These are phyloP conservation scores for Geum urbanum DNA, from an alignment of 306 rosid species.

Conservation along the genomic window DNA sequence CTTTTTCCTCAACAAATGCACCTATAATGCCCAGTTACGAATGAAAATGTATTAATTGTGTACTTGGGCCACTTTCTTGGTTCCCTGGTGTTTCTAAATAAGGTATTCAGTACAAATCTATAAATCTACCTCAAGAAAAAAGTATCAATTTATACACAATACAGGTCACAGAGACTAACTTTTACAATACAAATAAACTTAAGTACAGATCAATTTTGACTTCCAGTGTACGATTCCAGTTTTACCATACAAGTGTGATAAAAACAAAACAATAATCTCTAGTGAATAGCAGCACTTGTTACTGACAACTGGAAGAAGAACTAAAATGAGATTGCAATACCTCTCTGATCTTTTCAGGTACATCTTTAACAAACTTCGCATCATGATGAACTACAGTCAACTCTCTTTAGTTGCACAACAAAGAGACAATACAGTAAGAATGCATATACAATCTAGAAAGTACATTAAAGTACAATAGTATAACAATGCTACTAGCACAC, in stretches of 20 bases:
- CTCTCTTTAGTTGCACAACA: no score
- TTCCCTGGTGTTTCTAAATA: neutral
- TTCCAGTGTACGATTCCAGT: neutral
- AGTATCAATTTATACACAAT: no score
- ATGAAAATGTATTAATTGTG: no score
- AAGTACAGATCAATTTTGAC: no score
- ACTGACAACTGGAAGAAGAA: neutral
- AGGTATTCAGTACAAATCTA: neutral
- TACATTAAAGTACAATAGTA: no score
- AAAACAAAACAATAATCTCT: neutral
- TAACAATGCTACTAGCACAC: no score
- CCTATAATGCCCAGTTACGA: no score
- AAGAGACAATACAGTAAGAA: no score
- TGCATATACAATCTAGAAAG: no score
- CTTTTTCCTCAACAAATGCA: no score
- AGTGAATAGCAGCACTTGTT: neutral
- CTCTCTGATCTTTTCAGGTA: slow-evolving; percentile 86
- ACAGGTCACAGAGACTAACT: neutral
- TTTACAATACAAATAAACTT: neutral
- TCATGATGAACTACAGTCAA: slow-evolving; percentile 98
- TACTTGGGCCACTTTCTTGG: neutral
- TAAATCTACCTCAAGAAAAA: neutral
- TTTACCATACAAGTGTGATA: neutral
- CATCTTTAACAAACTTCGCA: slow-evolving; percentile 71
- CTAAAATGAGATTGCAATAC: slow-evolving; percentile 32